These are phyloP conservation scores for Claviceps arundinis DNA, from an alignment of 2,329 filamentous ascomycete genomes.

Conservation along the genomic window DNA sequence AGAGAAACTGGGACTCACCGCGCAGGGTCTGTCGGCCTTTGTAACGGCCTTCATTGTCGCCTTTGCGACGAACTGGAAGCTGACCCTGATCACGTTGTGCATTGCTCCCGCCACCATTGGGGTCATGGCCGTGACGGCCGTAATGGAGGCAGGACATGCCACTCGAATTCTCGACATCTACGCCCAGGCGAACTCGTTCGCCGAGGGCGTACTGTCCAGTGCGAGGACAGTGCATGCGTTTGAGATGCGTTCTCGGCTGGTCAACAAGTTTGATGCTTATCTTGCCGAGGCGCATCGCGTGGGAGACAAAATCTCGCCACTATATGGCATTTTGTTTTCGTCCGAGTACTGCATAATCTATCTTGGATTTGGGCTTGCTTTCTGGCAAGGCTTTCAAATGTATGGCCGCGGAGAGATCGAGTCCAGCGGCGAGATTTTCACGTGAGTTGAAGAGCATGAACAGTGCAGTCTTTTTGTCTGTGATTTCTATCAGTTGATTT, in stretches of 20 bases:
- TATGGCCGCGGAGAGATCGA: slow-evolving; percentile 19
- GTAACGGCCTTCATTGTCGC: slow-evolving; percentile 25
- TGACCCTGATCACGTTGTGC: slow-evolving; percentile 26
- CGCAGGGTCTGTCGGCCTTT: slow-evolving; percentile 26
- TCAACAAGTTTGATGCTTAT: slow-evolving; percentile 25
- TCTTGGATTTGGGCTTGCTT: slow-evolving; percentile 27
- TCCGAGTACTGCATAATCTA: slow-evolving; percentile 28
- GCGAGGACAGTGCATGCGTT: slow-evolving; percentile 30
- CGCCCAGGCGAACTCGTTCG: slow-evolving; percentile 21
- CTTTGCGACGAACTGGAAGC: slow-evolving; percentile 28
- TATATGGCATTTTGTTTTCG: slow-evolving; percentile 26
- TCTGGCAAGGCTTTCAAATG: slow-evolving; percentile 31
- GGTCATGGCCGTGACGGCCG: slow-evolving; percentile 17
- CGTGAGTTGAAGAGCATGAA: slow-evolving; percentile 12
- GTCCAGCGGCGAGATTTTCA: slow-evolving; percentile 26
- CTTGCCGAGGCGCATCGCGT: slow-evolving; percentile 22
- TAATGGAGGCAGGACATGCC: slow-evolving; percentile 18
- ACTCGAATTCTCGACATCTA: slow-evolving; percentile 22
- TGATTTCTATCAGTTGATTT: not conserved
- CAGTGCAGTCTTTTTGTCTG: too few relatives aligned
- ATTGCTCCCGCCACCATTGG: slow-evolving; percentile 15
- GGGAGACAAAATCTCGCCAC: slow-evolving; percentile 24
- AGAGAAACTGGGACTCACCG: slow-evolving; percentile 26
- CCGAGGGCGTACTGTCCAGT: slow-evolving; percentile 24
- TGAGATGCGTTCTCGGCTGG: slow-evolving; percentile 23